These are phyloP conservation scores for Pseudodiploospora longispora DNA, from an alignment of 2,329 filamentous ascomycete species.

Conservation along the genomic window DNA sequence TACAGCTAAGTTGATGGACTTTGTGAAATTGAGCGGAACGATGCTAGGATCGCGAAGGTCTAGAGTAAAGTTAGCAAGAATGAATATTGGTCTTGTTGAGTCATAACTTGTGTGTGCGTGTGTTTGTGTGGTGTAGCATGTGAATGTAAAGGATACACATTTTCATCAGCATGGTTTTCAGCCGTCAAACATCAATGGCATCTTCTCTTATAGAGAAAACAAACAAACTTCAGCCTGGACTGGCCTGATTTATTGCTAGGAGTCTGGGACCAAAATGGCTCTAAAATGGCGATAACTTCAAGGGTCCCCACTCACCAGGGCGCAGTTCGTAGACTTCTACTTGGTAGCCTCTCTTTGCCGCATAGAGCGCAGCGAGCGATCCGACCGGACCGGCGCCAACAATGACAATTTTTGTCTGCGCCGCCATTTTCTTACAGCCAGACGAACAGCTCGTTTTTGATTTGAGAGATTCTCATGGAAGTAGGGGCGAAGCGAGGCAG, in stretches of 20 bases:
- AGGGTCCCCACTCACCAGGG: constrained; percentile 55
- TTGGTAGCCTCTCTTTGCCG: constrained; percentile 75
- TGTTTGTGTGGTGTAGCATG: too few species aligned
- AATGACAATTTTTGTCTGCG: constrained; percentile 63
- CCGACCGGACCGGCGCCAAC: constrained; percentile 93
- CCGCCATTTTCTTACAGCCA: constrained; percentile 22
- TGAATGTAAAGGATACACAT: too few species aligned
- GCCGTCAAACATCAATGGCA: too few species aligned
- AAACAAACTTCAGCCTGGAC: too few species aligned
- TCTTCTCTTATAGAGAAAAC: too few species aligned
- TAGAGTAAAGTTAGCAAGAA: constrained; percentile 28
- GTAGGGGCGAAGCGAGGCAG: neutral
- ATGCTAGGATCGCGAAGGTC: constrained; percentile 81
- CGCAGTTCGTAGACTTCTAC: constrained; percentile 94
- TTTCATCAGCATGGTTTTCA: too few species aligned
- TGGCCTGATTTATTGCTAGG: too few species aligned
- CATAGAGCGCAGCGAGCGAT: constrained; percentile 84
- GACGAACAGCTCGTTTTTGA: constrained; percentile 15
- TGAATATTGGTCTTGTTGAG: too few species aligned
- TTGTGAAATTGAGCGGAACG: constrained; percentile 86
- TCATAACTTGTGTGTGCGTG: too few species aligned
- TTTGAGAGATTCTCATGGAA: neutral
- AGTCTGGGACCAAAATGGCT: neutral
- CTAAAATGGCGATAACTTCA: neutral
- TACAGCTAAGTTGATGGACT: constrained; percentile 94